phyloP scores from a whole-genome alignment of 352 stramenopile species.

The Phytophthora foliorum region DNA sequence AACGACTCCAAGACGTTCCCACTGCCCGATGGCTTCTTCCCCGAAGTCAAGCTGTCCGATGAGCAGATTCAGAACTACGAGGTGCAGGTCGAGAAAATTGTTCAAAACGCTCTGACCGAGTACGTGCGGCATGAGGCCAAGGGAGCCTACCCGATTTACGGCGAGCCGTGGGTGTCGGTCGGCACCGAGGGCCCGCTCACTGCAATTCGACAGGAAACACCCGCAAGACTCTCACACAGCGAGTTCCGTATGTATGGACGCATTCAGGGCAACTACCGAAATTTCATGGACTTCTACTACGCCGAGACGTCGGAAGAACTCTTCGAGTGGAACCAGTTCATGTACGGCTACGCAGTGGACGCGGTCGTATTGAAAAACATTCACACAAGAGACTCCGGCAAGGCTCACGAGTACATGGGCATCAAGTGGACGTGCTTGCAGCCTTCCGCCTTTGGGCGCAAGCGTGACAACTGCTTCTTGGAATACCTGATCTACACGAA shows the following conservation, averaged over 20 bases:
- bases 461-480: constrained; percentile 77
- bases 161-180: constrained; percentile 34
- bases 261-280: constrained; percentile 65
- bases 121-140: constrained; percentile 49
- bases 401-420: constrained; percentile 71
- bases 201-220: constrained; percentile 42
- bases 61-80: constrained; percentile 41
- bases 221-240: constrained; percentile 20
- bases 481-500: constrained; percentile 79
- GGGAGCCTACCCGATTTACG: constrained; percentile 43
- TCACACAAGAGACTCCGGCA: constrained; percentile 49
- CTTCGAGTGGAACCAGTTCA: constrained; percentile 77
- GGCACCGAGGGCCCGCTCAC: constrained; percentile 44
- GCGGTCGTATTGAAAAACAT: constrained; percentile 82
- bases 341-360: constrained; percentile 72
- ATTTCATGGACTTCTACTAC: constrained; percentile 79
- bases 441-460: constrained; percentile 59
- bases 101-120: constrained; percentile 40
- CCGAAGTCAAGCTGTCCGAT: constrained; percentile 41
- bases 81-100: constrained; percentile 39
- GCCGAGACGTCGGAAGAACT: constrained; percentile 66
- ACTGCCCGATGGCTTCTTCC: constrained; percentile 53
- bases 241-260: constrained; percentile 68
- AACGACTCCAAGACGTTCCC: constrained; percentile 49
- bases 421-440: constrained; percentile 85